Percentiles rank a stretch among this genome's conserved stretches.
phyloP scores from a whole-genome alignment of 306 rosid genomes.

The Citrullus amarus region DNA sequence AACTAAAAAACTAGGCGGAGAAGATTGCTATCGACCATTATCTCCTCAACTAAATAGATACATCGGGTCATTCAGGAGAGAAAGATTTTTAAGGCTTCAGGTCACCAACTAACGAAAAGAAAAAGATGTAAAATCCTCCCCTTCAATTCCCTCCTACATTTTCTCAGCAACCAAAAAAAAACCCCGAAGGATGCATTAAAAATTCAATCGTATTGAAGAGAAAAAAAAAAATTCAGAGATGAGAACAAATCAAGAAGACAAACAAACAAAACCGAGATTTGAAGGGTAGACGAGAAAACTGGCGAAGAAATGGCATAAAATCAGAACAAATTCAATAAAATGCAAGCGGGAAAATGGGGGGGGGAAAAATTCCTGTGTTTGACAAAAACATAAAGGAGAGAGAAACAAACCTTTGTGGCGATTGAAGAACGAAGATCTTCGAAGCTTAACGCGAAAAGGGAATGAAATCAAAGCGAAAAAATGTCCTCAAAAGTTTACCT shows the following conservation, averaged over 20 bases:
- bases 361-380: background rate
- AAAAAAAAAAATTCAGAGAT: background rate
- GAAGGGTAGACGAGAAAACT: background rate
- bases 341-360: background rate
- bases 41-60: background rate
- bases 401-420: slow-evolving; percentile 1
- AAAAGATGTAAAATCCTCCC: background rate
- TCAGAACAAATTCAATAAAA: background rate
- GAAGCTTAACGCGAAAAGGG: background rate
- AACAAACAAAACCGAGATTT: background rate
- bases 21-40: background rate
- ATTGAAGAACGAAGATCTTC: slow-evolving; percentile 8
- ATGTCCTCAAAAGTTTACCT: background rate
- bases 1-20: background rate
- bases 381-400: background rate
- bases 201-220: background rate
- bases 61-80: background rate
- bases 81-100: background rate
- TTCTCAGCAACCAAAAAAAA: slow-evolving; percentile 2
- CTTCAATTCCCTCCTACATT: slow-evolving; percentile 4
- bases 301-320: background rate
- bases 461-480: background rate
- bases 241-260: background rate
- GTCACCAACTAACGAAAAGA: background rate
- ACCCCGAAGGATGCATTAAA: background rate